Base-by-base conservation (phyloP, 495 filamentous ascomycete species). In the Aspergillus steynii region DNA sequence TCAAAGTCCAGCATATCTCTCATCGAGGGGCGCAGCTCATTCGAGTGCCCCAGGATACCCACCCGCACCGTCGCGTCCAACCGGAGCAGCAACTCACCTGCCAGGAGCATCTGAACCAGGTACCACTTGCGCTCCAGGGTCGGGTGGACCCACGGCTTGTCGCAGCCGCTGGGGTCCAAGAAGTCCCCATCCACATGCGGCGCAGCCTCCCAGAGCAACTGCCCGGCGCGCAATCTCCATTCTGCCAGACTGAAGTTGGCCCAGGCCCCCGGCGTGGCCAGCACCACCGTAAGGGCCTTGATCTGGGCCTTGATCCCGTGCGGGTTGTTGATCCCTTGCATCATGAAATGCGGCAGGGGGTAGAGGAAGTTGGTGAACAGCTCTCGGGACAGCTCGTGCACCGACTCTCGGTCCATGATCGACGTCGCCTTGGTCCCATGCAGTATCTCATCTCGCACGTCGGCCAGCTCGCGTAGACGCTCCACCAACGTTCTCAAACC, bases 181-280 rank as follows among this genome's bases (percentile, higher is more conserved):
- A 75, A 80, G 55, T 85, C 73, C 14, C 84, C 83, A 56, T 84
- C 85, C 46, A 77, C 77, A 47, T 78, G 70, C 20, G 79, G 76
- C n/a, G 77, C 71, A 14, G 56, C 58, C 25, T 86, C 89, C 90
- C 90, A 96, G 20, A 96, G 76, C 60, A 95, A 73, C 66, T 95
- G 91, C n/a, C 92, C 91, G 1, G 89, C 82, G 10, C 88, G 78
- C 29, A 93, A 85, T 25, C 92, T 82, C 90, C 90, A 94, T 67
- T 93, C 90, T 0, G 91, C 84, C 28, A 88, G 75, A 48, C 87
- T 88, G 65, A 96, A 92, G 68, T 96, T 86, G 15, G 89, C 77
- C 92, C 92, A 96, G 15, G 82, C 74, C 7, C 81, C 82, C 1
- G 69, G 76, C 2, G 78, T 71, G 2, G 73, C 71, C 15, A 86